phyloP scores from a whole-genome alignment of 257 asterid genomes.

The Lantana camara region DNA sequence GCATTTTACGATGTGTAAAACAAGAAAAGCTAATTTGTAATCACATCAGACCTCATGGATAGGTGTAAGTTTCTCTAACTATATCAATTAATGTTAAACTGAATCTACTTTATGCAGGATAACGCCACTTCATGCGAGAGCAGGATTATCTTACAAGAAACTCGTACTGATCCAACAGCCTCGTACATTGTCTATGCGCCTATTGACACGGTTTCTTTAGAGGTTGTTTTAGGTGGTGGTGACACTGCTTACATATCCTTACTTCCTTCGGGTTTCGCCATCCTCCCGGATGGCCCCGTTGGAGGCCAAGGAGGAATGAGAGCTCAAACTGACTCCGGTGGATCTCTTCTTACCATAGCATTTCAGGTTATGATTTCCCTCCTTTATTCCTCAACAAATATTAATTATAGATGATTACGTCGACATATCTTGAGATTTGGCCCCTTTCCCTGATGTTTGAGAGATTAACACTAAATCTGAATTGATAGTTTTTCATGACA shows the following conservation, averaged over 20 bases:
- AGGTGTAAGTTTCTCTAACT: too few species aligned
- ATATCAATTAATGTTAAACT: not conserved
- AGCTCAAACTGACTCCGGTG: slow-evolving; percentile 29
- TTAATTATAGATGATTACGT: too few species aligned
- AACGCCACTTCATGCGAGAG: slow-evolving; percentile 24
- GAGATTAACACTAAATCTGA: too few species aligned
- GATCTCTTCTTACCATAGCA: slow-evolving; percentile 52
- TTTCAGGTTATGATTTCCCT: slow-evolving; percentile 49
- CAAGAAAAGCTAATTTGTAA: too few species aligned
- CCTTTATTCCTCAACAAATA: too few species aligned
- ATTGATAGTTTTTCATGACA: too few species aligned
- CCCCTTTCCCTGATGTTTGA: too few species aligned
- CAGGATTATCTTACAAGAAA: slow-evolving; percentile 46
- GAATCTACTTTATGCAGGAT: slow-evolving; percentile 21
- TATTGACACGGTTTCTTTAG: slow-evolving; percentile 33
- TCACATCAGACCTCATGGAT: too few species aligned
- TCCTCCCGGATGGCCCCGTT: slow-evolving; percentile 55
- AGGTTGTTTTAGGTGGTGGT: slow-evolving; percentile 35
- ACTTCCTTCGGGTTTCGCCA: slow-evolving; percentile 65
- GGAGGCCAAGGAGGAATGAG: slow-evolving; percentile 8
- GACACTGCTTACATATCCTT: slow-evolving; percentile 39
- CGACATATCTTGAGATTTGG: too few species aligned
- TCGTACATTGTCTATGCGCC: slow-evolving; percentile 54
- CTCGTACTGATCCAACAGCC: slow-evolving; percentile 46
- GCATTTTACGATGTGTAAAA: too few species aligned